Evolutionary conservation across 2,329 filamentous ascomycete species (phyloP).

Genomic region (Trichoderma sp.): DNA sequence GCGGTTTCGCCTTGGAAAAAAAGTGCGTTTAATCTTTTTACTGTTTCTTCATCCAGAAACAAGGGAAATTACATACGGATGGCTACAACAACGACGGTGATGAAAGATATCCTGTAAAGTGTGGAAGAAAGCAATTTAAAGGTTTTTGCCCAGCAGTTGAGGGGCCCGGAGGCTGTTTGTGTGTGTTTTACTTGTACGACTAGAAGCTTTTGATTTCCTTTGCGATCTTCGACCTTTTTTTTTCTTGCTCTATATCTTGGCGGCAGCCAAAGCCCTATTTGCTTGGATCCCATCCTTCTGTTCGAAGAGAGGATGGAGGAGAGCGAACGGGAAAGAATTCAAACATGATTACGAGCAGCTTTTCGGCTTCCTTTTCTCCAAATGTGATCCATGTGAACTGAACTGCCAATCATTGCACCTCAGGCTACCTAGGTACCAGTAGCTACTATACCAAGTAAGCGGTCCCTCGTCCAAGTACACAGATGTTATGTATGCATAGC

Average conservation of each 20-base stretch:
- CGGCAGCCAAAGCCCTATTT: neutral
- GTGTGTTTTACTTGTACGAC: slow-evolving; percentile 35
- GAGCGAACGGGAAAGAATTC: slow-evolving; percentile 4
- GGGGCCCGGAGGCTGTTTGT: slow-evolving; percentile 28
- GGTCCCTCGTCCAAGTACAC: neutral
- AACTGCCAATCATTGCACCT: neutral
- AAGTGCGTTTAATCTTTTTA: slow-evolving; percentile 32
- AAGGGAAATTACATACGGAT: slow-evolving; percentile 25
- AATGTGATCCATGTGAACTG: neutral
- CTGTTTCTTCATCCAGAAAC: slow-evolving; percentile 45
- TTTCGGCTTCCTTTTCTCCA: neutral
- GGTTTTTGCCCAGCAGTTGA: slow-evolving; percentile 22
- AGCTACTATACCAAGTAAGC: neutral
- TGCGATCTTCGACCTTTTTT: slow-evolving; percentile 14
- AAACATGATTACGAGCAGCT: neutral
- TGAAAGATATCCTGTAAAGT: slow-evolving; percentile 12
- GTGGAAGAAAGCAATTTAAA: slow-evolving; percentile 30
- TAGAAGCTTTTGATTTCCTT: slow-evolving; percentile 27
- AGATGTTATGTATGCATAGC: neutral
- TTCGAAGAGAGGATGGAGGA: neutral
- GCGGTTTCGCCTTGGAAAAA: slow-evolving; percentile 33
- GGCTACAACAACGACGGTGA: slow-evolving; percentile 13
- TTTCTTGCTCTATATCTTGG: slow-evolving; percentile 11
- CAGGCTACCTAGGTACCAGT: neutral
- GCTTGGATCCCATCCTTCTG: neutral